A percentile compares a stretch with the other conserved stretches of the same genome.
Evolutionary conservation across 2,329 filamentous ascomycete species (phyloP).

Genomic region (Xylaria arbuscula): DNA sequence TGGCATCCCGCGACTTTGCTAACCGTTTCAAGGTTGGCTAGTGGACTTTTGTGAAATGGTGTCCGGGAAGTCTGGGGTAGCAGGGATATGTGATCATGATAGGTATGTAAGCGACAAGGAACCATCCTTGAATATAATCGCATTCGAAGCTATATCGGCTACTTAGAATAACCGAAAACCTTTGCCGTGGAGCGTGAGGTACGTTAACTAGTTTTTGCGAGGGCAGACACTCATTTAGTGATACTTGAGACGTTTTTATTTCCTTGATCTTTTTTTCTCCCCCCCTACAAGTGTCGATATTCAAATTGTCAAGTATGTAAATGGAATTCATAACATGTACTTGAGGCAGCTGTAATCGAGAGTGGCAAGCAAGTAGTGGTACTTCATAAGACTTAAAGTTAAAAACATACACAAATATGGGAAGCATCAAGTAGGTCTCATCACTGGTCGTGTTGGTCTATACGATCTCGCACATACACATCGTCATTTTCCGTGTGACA

Average conservation of each 20-base stretch:
- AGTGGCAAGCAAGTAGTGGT: neutral
- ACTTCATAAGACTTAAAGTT: neutral
- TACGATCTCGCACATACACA: constrained; percentile 11
- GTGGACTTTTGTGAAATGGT: constrained; percentile 32
- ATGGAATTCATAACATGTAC: neutral
- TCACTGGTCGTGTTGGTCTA: neutral
- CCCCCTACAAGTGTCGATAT: neutral
- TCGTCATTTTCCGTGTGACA: constrained; percentile 21
- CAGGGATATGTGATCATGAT: constrained; percentile 41
- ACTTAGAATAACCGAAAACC: neutral
- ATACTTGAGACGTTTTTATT: neutral
- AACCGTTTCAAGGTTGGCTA: constrained; percentile 40
- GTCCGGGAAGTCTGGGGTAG: constrained; percentile 48
- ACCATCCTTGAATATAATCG: constrained; percentile 16
- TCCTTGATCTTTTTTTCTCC: neutral
- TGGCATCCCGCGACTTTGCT: constrained; percentile 39
- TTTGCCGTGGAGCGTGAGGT: neutral
- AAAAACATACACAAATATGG: neutral
- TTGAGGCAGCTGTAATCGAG: neutral
- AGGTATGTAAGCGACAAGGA: neutral
- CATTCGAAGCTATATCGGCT: constrained; percentile 4
- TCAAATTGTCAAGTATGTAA: too few species aligned
- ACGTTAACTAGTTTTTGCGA: neutral
- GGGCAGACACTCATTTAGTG: neutral
- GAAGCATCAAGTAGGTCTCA: neutral